These are phyloP conservation scores for Piper longum DNA, from an alignment of 164 flowering plant species.

Conservation along the genomic window DNA sequence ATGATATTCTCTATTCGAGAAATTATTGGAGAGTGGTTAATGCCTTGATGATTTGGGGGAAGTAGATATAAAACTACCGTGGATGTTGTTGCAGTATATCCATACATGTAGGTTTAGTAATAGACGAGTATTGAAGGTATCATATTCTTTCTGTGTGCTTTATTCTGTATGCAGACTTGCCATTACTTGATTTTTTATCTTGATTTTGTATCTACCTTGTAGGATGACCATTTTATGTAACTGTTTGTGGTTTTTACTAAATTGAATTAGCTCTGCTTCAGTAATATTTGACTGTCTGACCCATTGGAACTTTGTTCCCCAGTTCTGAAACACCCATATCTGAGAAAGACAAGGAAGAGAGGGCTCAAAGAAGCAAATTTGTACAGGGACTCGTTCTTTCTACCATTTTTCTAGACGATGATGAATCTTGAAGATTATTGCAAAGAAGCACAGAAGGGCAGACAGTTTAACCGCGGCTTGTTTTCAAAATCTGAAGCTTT, in stretches of 20 bases:
- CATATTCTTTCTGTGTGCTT: background rate
- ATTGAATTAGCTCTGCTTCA: background rate
- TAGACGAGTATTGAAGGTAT: too few relatives aligned
- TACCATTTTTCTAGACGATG: constrained; percentile 37
- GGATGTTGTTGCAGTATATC: too few relatives aligned
- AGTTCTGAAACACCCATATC: constrained; percentile 19
- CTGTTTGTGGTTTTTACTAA: background rate
- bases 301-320: background rate
- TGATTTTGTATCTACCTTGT: background rate
- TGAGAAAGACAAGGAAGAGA: constrained; percentile 46
- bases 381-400: constrained; percentile 53
- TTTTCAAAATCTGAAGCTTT: background rate
- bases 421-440: background rate
- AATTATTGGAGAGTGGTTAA: too few relatives aligned
- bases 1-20: too few relatives aligned
- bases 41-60: too few relatives aligned
- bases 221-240: background rate
- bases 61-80: too few relatives aligned
- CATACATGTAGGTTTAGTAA: too few relatives aligned
- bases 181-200: background rate
- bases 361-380: constrained; percentile 43
- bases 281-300: background rate
- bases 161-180: background rate
- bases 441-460: background rate
- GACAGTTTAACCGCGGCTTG: background rate